phyloP scores from a whole-genome alignment of 352 stramenopile species.

The Salisapilia sapeloensis region DNA sequence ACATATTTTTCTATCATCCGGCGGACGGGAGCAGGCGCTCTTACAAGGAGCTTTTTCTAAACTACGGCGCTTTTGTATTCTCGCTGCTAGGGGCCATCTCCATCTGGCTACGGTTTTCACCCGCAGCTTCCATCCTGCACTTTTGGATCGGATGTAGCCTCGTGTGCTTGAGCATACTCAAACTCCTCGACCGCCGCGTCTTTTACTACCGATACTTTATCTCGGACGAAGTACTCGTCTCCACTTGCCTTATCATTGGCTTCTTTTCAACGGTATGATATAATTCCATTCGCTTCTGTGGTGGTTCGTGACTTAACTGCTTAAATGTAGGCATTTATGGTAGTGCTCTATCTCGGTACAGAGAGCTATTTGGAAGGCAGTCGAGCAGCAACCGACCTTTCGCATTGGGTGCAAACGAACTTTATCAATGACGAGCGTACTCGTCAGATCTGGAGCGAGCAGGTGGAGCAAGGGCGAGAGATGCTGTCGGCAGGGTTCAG shows the following conservation, averaged over 20 bases:
- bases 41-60: conserved; percentile 72
- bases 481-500: conserved; percentile 69
- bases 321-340: conserved; percentile 35
- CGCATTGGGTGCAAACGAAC: conserved; percentile 69
- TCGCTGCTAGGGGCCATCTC: conserved; percentile 66
- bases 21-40: conserved; percentile 37
- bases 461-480: conserved; percentile 60
- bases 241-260: conserved; percentile 51
- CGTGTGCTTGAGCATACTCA: conserved; percentile 42
- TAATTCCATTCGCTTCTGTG: conserved; percentile 1
- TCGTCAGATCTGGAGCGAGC: conserved; percentile 64
- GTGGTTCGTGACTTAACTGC: conserved; percentile 1
- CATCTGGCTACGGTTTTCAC: conserved; percentile 78
- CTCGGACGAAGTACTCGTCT: conserved; percentile 77
- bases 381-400: conserved; percentile 48
- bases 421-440: conserved; percentile 80
- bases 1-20: conserved; percentile 65
- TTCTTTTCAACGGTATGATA: conserved; percentile 63
- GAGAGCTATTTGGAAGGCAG: conserved; percentile 80
- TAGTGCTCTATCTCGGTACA: conserved; percentile 66
- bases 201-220: conserved; percentile 84
- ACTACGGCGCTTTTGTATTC: conserved; percentile 80
- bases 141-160: conserved; percentile 52
- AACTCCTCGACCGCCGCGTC: conserved; percentile 65
- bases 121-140: conserved; percentile 63